Evolutionary conservation across 495 filamentous ascomycete genomes (phyloP).

Genomic region (Penicillium tannophilum): DNA sequence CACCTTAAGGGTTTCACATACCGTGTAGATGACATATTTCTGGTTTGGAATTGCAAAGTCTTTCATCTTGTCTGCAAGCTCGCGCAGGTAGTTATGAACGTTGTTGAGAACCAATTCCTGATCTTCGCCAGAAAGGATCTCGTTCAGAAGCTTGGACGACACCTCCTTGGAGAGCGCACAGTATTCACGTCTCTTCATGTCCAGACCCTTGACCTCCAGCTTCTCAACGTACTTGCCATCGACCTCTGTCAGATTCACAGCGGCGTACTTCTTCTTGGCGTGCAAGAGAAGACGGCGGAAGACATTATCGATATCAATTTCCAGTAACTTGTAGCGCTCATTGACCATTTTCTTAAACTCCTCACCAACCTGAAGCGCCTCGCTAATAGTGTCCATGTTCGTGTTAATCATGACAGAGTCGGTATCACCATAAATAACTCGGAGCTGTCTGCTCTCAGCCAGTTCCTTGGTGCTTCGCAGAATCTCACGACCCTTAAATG

Average conservation of each 20-base stretch:
- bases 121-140: constrained; percentile 92
- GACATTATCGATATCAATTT: constrained; percentile 98
- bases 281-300: constrained; percentile 92
- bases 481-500: constrained; percentile 97
- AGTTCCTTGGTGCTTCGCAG: constrained; percentile 91
- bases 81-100: constrained; percentile 88
- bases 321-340: constrained; percentile 82
- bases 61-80: constrained; percentile 81
- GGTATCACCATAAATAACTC: constrained; percentile 97
- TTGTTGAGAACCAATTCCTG: constrained; percentile 84
- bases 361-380: constrained; percentile 84
- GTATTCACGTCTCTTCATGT: constrained; percentile 97
- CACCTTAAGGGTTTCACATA: constrained; percentile 29
- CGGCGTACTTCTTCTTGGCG: constrained; percentile 99
- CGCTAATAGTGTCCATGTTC: constrained; percentile 89
- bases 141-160: constrained; percentile 77
- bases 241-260: constrained; percentile 87
- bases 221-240: constrained; percentile 91
- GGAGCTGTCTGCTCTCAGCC: constrained; percentile 81
- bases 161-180: constrained; percentile 93
- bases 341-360: constrained; percentile 83
- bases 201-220: constrained; percentile 96
- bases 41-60: constrained; percentile 67
- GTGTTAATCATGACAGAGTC: constrained; percentile 99
- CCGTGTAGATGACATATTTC: constrained; percentile 95